Conservation (phyloP, 805 yeast species). For the Komagataella pastoris region DNA sequence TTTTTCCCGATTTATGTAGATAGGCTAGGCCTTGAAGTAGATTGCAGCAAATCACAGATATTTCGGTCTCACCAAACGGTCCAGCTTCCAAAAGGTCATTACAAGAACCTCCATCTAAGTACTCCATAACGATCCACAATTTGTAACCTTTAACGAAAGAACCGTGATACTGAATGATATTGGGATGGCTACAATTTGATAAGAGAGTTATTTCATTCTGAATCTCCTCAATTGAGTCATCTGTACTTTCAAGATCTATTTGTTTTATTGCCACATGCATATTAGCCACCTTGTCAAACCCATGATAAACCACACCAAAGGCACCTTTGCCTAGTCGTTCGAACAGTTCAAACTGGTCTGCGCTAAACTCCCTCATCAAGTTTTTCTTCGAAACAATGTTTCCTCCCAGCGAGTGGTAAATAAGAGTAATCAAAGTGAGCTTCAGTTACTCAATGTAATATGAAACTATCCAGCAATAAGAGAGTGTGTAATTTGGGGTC, state of each 20-base stretch:
- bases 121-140: constrained; percentile 75
- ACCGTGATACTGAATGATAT: constrained; percentile 58
- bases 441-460: no score
- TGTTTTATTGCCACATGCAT: constrained; percentile 46
- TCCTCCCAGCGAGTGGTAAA: not conserved
- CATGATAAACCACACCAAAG: constrained; percentile 66
- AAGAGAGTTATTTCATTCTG: constrained; percentile 60
- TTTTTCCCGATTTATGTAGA: constrained; percentile 59
- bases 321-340: constrained; percentile 66
- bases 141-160: constrained; percentile 58
- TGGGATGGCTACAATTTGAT: constrained; percentile 48
- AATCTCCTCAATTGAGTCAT: constrained; percentile 60
- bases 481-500: not conserved
- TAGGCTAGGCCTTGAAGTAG: constrained; percentile 49
- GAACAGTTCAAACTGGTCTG: constrained; percentile 29
- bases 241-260: constrained; percentile 54
- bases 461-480: not conserved
- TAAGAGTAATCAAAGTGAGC: no score
- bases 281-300: constrained; percentile 28
- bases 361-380: constrained; percentile 3
- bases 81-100: constrained; percentile 50
- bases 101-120: constrained; percentile 66
- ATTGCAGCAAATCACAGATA: constrained; percentile 40
- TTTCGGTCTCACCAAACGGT: constrained; percentile 40
- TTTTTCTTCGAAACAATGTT: not conserved